Evolutionary conservation across 2,329 filamentous ascomycete species (phyloP), one percentile per base, ranked within the genome.

Genomic region (Penicillium sp.): DNA sequence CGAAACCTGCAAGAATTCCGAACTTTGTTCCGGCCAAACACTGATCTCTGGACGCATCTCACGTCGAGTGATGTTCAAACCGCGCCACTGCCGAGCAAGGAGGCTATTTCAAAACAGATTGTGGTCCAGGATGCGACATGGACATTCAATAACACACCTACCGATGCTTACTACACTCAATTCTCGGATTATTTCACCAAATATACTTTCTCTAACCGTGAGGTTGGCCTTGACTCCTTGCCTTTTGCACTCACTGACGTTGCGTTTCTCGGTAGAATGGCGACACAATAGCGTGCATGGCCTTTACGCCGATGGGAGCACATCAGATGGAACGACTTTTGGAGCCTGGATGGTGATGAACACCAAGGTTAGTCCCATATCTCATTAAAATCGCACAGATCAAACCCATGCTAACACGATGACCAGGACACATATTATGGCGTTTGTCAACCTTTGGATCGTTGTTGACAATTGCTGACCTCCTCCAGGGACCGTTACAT

Each of bases 271-370:
- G 24, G n/a, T 24, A 67, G 64, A 55, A 1, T 86, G 83, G 82
- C 75, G 83, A 45, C 77, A 84, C 43, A 81, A 85, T 53, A 75
- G 77, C 36, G 83, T 81, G 2, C 83, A 86, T 60, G 84, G 83
- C 2, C 64, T 79, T 55, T 84, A 77, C 59, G 76, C 77, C 2
- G 81, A 82, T 66, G 81, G 81, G 1, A 77, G 75, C 3, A 74
- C 72, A 13, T 83, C 78, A 13, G 59, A 73, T 16, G 79, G 79
- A 11, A 77, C 75, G 1, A 80, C 80, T 0, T 87, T 80, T 56
- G 84, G 84, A 2, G 81, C 82, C 2, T 87, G 83, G 84, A 70
- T 87, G 13, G 82, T 87, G 1, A 83, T 85, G 79, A 86, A 86
- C 62, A 86, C 81, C 0, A 81, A 79, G 58, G 84, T 87, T 48